Evolutionary conservation across 2,329 filamentous ascomycete genomes (phyloP), one percentile per base, ranked within the genome.

Genomic region (Decorospora gaudefroyi): DNA sequence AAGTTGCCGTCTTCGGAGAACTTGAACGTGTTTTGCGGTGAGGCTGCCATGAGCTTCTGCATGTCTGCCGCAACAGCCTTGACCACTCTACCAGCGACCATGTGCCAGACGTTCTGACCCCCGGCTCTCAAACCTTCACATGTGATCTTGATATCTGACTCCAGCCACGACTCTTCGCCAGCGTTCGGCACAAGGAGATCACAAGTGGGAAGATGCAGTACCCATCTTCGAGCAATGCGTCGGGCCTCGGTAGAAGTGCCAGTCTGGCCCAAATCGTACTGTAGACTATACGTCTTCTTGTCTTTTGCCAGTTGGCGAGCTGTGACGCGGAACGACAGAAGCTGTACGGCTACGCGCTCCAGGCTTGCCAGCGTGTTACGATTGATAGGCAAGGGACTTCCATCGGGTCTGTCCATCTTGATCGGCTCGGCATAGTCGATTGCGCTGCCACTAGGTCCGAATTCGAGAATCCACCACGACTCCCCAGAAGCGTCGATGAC

Each of bases 1-100:
- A 90, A 86, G 42, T 81, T 78, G 30, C 86, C 86, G 5, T 76
- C 77, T 15, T 70, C 70, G 51, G 81, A 78, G 65, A 87, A 88
- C 3, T 76, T 77, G 16, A 90, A 80, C 56, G 86, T 81, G 3
- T 74, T 74, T 54, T 85, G 83, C 16, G 83, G 72, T 34, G 59
- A 71, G 31, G 52, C 55, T n/a, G 68, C 55, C 50, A 70, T 70
- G 16, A 77, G 62, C 38, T 71, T 65, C 27, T 64, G 56, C 65
- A 69, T 68, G 34, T 66, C 62, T 17, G 53, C 51, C n/a, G 58
- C 62, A 23, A 64, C 64, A 16, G 67, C 49, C 38, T 65, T 62
- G 8, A 65, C 59, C 55, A 76, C 65, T 4, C 56, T 67, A 5
- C 75, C 66, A 31, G 68, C 62, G 12, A 73, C 61, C 32, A 74